Percentiles rank a stretch among this genome's conserved stretches.
Conservation (phyloP, 257 asterid genomes). For the Datura wrightii region DNA sequence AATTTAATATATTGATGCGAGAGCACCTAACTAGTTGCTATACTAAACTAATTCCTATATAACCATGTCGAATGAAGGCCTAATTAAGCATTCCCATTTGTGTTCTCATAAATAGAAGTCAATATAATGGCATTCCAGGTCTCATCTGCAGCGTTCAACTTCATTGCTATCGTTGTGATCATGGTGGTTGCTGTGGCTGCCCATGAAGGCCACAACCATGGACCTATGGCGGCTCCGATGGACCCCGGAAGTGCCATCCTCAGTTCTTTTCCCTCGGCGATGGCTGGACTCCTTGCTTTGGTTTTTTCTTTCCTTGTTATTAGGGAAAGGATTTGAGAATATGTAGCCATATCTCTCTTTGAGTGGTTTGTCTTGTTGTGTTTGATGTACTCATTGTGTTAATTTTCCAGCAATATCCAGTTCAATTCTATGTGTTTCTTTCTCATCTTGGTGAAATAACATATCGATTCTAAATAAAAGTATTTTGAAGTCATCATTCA, state of each 20-base stretch:
- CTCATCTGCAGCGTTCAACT: background rate
- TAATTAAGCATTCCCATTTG: background rate
- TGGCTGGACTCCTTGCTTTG: constrained; percentile 26
- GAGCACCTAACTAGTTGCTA: too few species aligned
- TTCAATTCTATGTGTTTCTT: background rate
- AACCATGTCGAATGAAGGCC: background rate
- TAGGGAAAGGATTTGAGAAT: constrained; percentile 27
- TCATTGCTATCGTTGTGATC: constrained; percentile 23
- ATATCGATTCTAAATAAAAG: background rate
- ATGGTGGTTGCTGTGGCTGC: constrained; percentile 24
- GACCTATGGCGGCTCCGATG: constrained; percentile 5
- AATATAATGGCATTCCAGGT: constrained; percentile 18
- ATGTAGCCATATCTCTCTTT: background rate
- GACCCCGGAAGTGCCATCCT: constrained; percentile 12
- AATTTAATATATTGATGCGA: too few species aligned
- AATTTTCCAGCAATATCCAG: background rate
- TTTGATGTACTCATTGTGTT: background rate
- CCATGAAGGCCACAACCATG: constrained; percentile 29
- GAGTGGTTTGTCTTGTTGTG: background rate
- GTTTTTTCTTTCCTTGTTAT: constrained; percentile 25
- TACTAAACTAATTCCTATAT: background rate
- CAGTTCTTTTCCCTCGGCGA: constrained; percentile 6
- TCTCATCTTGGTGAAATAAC: background rate
- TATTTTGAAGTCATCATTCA: background rate
- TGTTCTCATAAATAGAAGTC: background rate